Conservation (phyloP, 257 asterid genomes). For the Solanum dulcamara region DNA sequence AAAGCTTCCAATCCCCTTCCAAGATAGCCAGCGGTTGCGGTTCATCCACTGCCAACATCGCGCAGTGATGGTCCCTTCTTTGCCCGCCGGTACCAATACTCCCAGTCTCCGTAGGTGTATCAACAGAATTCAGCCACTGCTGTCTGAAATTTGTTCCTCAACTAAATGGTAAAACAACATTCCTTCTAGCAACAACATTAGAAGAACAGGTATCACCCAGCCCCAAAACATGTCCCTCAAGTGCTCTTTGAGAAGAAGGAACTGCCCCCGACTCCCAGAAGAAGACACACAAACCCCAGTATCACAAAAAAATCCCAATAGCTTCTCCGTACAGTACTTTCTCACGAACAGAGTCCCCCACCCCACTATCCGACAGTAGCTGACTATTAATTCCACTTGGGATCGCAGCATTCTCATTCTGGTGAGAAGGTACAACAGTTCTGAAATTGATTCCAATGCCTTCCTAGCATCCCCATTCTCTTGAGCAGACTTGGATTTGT, state of each 20-base stretch:
- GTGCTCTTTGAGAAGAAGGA: not conserved
- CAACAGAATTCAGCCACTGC: not conserved
- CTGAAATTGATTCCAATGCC: not conserved
- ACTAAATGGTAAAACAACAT: not conserved
- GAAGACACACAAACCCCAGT: not conserved
- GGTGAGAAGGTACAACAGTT: not conserved
- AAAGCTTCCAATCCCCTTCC: not conserved
- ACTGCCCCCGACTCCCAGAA: not conserved
- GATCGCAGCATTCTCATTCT: not conserved
- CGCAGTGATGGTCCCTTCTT: not conserved
- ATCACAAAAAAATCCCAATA: not conserved
- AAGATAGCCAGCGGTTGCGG: not conserved
- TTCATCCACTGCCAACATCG: not conserved
- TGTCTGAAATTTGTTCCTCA: not conserved
- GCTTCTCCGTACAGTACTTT: not conserved
- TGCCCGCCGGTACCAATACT: not conserved
- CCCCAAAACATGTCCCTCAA: not conserved
- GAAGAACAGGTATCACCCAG: not conserved
- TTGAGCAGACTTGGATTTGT: not conserved
- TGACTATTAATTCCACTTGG: not conserved
- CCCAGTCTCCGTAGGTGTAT: not conserved
- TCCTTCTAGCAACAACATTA: not conserved
- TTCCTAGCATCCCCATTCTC: not conserved
- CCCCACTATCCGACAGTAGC: not conserved
- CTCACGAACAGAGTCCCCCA: not conserved